These are phyloP conservation scores for Cochlearia excelsa DNA, from an alignment of 345 rosid genomes.

Conservation along the genomic window DNA sequence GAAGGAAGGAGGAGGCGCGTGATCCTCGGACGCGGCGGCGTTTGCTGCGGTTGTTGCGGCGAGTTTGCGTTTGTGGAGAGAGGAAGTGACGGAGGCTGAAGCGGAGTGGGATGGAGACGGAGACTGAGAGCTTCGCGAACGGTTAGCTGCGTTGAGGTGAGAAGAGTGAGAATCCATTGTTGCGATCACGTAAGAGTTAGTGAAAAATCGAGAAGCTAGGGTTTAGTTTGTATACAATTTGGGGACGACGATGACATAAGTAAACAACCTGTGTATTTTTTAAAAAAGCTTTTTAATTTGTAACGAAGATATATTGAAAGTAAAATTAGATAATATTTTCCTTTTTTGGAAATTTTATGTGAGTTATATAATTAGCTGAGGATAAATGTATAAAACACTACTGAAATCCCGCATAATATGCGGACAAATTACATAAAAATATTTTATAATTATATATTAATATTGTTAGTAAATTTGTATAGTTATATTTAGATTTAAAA, in stretches of 20 bases:
- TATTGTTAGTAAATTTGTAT: too few relatives aligned
- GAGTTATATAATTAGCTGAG: too few relatives aligned
- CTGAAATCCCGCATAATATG: too few relatives aligned
- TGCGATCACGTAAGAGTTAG: slow-evolving; percentile 4
- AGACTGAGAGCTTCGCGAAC: slow-evolving; percentile 78
- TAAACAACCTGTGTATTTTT: too few relatives aligned
- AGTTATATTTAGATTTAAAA: too few relatives aligned
- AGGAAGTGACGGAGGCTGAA: slow-evolving; percentile 90
- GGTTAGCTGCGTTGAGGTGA: slow-evolving; percentile 68
- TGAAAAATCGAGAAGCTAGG: slow-evolving; percentile 28
- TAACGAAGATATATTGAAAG: too few relatives aligned
- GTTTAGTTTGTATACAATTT: slow-evolving; percentile 11
- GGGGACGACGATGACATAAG: slow-evolving; percentile 7
- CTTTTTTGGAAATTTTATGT: too few relatives aligned
- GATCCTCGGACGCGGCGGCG: slow-evolving; percentile 68
- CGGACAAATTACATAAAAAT: too few relatives aligned
- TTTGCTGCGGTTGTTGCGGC: slow-evolving; percentile 52
- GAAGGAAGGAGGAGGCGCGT: slow-evolving; percentile 59
- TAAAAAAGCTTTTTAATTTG: too few relatives aligned
- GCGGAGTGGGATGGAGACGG: slow-evolving; percentile 99
- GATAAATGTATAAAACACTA: too few relatives aligned
- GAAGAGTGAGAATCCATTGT: slow-evolving; percentile 71
- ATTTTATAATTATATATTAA: too few relatives aligned
- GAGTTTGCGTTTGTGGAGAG: slow-evolving; percentile 90
- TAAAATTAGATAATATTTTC: too few relatives aligned